Evolutionary conservation across 305 asterid species (phyloP).

Genomic region (Stenogyne calaminthoides): DNA sequence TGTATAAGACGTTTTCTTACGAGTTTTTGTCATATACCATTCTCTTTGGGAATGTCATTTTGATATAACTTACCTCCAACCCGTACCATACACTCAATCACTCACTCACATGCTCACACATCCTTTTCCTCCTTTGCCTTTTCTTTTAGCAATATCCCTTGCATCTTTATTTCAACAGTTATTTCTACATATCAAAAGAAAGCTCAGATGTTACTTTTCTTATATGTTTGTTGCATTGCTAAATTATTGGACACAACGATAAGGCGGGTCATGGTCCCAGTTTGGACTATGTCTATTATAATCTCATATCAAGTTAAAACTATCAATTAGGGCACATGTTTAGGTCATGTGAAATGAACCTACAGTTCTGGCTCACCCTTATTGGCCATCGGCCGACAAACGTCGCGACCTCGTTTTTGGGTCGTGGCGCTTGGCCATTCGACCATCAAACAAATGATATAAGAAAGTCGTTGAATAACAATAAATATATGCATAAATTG

Average conservation of each 20-base stretch:
- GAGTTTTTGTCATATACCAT: no score
- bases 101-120: constrained; percentile 13
- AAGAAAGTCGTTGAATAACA: no score
- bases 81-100: constrained; percentile 7
- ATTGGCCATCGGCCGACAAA: not conserved
- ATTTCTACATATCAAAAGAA: not conserved
- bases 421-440: not conserved
- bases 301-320: constrained; percentile 1
- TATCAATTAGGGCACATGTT: constrained; percentile 25
- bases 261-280: constrained; percentile 28
- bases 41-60: no score
- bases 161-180: not conserved
- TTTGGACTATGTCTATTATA: constrained; percentile 13
- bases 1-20: no score
- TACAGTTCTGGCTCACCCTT: constrained; percentile 10
- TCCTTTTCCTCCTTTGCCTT: not conserved
- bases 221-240: constrained; percentile 30
- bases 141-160: not conserved
- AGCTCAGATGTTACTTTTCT: not conserved
- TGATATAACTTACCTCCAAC: not conserved
- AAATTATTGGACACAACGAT: constrained; percentile 34
- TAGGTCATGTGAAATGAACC: constrained; percentile 19
- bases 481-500: no score
- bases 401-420: not conserved
- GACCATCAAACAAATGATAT: not conserved